These are phyloP conservation scores for Umbellularia californica DNA, from an alignment of 164 flowering plant genomes.

Conservation along the genomic window DNA sequence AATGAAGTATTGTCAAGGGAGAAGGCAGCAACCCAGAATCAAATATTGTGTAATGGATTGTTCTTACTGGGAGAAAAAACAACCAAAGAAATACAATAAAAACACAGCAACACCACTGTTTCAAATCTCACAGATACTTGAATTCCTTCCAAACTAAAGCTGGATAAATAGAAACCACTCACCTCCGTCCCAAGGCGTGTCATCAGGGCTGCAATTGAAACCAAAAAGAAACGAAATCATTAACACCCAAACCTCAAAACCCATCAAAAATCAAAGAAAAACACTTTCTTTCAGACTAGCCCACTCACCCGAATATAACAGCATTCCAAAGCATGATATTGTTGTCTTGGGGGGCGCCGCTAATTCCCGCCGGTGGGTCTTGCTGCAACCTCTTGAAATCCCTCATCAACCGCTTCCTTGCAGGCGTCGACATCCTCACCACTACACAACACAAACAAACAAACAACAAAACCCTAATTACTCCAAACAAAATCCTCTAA, in stretches of 20 bases:
- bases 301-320: conserved; percentile 88
- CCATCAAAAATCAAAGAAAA: background rate
- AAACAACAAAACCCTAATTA: no score
- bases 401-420: conserved; percentile 89
- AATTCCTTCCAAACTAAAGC: no score
- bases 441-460: background rate
- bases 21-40: no score
- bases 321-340: conserved; percentile 95
- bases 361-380: conserved; percentile 91
- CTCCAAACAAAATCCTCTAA: no score
- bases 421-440: conserved; percentile 71
- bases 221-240: conserved; percentile 2
- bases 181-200: conserved; percentile 99
- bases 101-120: no score
- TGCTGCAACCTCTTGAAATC: conserved; percentile 93
- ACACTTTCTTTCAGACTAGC: conserved; percentile 24
- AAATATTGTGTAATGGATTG: no score
- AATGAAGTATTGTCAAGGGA: no score
- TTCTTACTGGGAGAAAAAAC: no score
- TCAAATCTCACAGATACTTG: no score
- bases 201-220: conserved; percentile 84
- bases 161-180: conserved; percentile 17
- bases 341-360: conserved; percentile 93
- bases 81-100: no score
- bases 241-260: background rate